phyloP scores from a whole-genome alignment of 2,329 filamentous ascomycete species.

The Claviceps africana region DNA sequence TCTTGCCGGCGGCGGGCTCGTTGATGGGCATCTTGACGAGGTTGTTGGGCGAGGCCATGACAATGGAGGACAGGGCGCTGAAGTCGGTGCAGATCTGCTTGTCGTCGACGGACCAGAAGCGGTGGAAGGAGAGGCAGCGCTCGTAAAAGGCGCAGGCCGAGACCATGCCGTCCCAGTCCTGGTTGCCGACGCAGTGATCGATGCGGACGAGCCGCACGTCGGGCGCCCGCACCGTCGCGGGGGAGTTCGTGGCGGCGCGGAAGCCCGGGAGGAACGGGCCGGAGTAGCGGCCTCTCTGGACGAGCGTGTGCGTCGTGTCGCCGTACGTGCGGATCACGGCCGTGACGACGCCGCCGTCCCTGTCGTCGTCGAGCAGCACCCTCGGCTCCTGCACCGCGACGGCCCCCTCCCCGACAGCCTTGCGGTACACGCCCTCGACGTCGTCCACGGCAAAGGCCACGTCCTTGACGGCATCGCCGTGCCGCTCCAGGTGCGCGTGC shows the following conservation, averaged over 20 bases:
- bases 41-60: slow-evolving; percentile 78
- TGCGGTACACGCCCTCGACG: slow-evolving; percentile 63
- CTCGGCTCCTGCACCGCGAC: slow-evolving; percentile 48
- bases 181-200: slow-evolving; percentile 96
- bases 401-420: slow-evolving; percentile 54
- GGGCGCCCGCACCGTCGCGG: slow-evolving; percentile 37
- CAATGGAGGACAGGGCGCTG: slow-evolving; percentile 74
- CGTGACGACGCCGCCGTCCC: slow-evolving; percentile 52
- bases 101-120: slow-evolving; percentile 96
- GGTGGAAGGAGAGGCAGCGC: slow-evolving; percentile 78
- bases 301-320: slow-evolving; percentile 86
- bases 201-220: slow-evolving; percentile 56
- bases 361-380: slow-evolving; percentile 34
- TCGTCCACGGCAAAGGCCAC: slow-evolving; percentile 91
- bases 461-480: slow-evolving; percentile 90
- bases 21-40: slow-evolving; percentile 97
- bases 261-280: slow-evolving; percentile 79
- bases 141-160: slow-evolving; percentile 63
- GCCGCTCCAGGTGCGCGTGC: slow-evolving; percentile 67
- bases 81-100: slow-evolving; percentile 86
- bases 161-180: slow-evolving; percentile 83
- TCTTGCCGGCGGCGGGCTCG: slow-evolving; percentile 81
- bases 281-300: slow-evolving; percentile 55
- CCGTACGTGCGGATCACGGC: slow-evolving; percentile 86
- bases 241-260: slow-evolving; percentile 34